Base-by-base conservation (phyloP, 768 basidiomycete species). In the Cantharellus anzutake region DNA sequence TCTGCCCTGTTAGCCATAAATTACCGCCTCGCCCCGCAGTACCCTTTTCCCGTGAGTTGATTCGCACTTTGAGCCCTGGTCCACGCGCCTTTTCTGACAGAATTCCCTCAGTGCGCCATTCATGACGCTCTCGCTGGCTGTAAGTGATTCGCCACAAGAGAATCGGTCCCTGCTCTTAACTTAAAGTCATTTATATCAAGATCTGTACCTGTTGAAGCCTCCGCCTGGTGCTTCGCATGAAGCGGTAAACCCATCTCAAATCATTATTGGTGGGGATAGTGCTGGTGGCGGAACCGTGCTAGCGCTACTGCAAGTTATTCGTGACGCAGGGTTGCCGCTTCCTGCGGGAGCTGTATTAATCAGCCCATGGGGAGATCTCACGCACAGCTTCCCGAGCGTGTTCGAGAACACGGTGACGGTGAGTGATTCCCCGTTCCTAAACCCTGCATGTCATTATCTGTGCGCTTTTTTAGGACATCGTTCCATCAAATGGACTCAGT, bases 291-390 rank as follows among this genome's bases (percentile, higher is more conserved):
- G 90, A 0, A 73, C 97, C 7, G 78, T 80, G 1, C 71, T 97
- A 56, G 84, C 91, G 3, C 74, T 96, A 38, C 76, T 99, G 2
- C 64, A 64, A 42, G 68, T 74, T 5, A 78, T 99, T 53, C 84
- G 96, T 14, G 96, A 99, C 69, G 71, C 78, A 0, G 82, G 80
- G 2, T 73, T 93, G 34, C 91, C 91, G 3, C 63, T 78, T 51
- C 94, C 93, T 2, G 88, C 91, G 2, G 96, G 91, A 4, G 91
- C 82, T 1, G 75, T 94, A 16, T 72, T 97, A 44, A 84, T 97
- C 63, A 92, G 88, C 37, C 96, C 96, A 0, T 97, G 94, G 87
- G 86, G 83, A 7, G 86, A 90, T 70, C 71, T 98, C n/a, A 93
- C 89, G 0, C 96, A 98, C 69, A 92, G 88, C 0, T 97, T 98